Evolutionary conservation across 2,329 filamentous ascomycete species (phyloP), one percentile per base, ranked within the genome.

Genomic region (Aspergillus fijiensis): DNA sequence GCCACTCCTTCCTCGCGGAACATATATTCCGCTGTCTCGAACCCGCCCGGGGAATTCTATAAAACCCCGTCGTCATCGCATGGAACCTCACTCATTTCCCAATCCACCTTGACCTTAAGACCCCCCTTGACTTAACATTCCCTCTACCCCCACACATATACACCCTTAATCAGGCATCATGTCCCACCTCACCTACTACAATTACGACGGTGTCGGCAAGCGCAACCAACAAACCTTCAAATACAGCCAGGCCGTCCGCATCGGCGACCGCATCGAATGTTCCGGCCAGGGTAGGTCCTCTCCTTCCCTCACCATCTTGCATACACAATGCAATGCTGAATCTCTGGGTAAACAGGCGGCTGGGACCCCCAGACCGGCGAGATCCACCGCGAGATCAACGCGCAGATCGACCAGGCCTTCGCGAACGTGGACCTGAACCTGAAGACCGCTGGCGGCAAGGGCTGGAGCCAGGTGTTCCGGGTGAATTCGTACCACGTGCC

Each of bases 341-440:
- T 35, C 4, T 12, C 12, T 2, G 5, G 33, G 5, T 35, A 16
- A 35, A 35, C 4, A 79, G 70, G 76, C 67, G 67, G 76, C 60
- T 77, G 74, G 72, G 58, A 75, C 29, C 70, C 68, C 1, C 35
- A 58, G 9, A 70, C 67, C 0, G 67, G 64, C 7, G 55, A 54
- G 2, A 60, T 73, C 50, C 59, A 67, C 57, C 66, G 64, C 2
- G 77, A 81, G 11, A 72, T 81, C 47, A 76, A 78, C 51, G 75
- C 71, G 0, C 75, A 84, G 55, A 81, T 84, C 51, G 80, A 82
- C 53, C 76, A 80, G 56, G 82, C 84, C 0, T 88, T 88, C 65
- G 70, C 68, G 3, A 88, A 87, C 58, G 81, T 87, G 10, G 83
- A 88, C 1, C 67, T 77, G 5, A 74, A 70, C 29, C 71, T 88